Base-by-base conservation (phyloP, 2,329 filamentous ascomycete genomes). In the Penicillium sp. region DNA sequence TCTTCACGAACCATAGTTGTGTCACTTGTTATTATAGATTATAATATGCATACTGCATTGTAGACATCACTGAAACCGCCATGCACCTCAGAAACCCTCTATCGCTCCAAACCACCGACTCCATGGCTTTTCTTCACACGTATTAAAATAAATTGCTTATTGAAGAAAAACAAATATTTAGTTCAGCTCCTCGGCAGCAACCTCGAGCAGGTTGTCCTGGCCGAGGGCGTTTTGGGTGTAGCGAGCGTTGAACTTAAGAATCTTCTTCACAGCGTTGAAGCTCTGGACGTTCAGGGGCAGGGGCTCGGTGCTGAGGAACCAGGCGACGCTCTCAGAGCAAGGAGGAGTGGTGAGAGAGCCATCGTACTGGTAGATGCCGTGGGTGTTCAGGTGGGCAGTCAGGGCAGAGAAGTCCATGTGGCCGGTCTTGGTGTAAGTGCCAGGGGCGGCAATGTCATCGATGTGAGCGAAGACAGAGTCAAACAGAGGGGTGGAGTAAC, bases 301-400 rank as follows among this genome's bases (percentile, higher is more conserved):
- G 30, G 78, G 76, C 49, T 79, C 59, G 53, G 74, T 70, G 56
- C 78, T 78, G 34, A 84, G 30, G 24, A 48, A 60, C 62, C 60
- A 63, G 3, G 39, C 30, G 29, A 86, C 71, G 21, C 78, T 78
- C 67, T 86, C 82, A 13, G 75, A 74, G 70, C 84, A 86, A 3
- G 84, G 84, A 17, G 84, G 84, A 0, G 83, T 86, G 33, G 84
- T 87, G 40, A 87, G 73, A 15, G 81, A 84, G 17, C 84, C 84
- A 10, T 68, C 66, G 72, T 86, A 87, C 51, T 75, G 74, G 60
- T 75, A 78, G 47, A 81, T 68, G 4, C 67, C 62, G 8, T 70
- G 71, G 2, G 63, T 63, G 20, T 72, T 67, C 40, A 81, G 63
- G 32, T 71, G 65, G 7, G 58, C 40, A 24, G 70, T 63, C 0